These are phyloP conservation scores for Stagonosporopsis rhizophila DNA, from an alignment of 2,329 filamentous ascomycete genomes.

Conservation along the genomic window DNA sequence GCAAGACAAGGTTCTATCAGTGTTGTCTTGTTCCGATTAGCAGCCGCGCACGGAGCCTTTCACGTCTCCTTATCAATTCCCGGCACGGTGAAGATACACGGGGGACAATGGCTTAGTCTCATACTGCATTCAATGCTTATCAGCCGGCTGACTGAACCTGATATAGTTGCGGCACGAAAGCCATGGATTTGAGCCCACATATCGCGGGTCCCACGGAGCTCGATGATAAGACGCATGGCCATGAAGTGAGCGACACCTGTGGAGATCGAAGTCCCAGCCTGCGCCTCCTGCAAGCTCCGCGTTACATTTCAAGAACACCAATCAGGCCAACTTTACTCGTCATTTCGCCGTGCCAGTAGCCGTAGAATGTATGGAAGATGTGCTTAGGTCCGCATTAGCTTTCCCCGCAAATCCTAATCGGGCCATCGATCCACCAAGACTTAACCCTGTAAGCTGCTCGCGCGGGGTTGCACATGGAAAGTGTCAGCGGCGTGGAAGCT, in stretches of 20 bases:
- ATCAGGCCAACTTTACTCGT: not conserved
- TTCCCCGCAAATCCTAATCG: slow-evolving; percentile 39
- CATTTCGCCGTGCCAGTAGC: slow-evolving; percentile 1
- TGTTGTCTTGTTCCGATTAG: not conserved
- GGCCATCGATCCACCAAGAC: slow-evolving; percentile 27
- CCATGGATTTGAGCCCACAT: not conserved
- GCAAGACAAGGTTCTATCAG: not conserved
- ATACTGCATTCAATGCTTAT: not conserved
- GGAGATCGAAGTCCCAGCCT: not conserved
- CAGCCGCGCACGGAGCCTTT: not conserved
- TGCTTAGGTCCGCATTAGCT: slow-evolving; percentile 25
- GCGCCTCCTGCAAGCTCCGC: not conserved
- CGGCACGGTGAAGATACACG: not conserved
- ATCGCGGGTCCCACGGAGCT: not conserved
- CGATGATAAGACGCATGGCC: slow-evolving; percentile 1
- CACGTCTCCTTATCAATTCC: not conserved
- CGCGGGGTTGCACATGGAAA: slow-evolving; percentile 40
- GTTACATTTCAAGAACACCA: not conserved
- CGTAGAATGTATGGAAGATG: slow-evolving; percentile 10
- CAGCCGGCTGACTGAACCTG: not conserved
- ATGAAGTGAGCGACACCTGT: not conserved
- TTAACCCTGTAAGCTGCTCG: slow-evolving; percentile 11
- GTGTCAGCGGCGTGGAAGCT: slow-evolving; percentile 25
- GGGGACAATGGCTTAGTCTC: not conserved
- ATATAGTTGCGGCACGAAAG: too few relatives aligned